phyloP scores from a whole-genome alignment of 805 yeast genomes.

The Huiozyma sinensis region DNA sequence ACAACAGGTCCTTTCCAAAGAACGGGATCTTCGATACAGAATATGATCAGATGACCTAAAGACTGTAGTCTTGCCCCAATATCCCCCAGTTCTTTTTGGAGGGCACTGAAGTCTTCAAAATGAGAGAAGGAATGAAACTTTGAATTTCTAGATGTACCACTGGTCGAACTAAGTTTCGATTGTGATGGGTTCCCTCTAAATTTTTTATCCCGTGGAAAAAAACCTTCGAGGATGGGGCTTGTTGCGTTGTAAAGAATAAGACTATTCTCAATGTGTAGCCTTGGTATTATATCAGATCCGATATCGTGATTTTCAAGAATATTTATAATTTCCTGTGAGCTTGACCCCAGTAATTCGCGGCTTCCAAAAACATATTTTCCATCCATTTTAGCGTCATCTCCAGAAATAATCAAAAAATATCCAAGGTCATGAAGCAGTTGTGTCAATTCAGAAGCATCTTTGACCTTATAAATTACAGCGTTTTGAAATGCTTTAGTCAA shows the following conservation, averaged over 20 bases:
- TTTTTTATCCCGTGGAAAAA: not conserved
- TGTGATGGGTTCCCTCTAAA: not conserved
- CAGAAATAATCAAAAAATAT: conserved; percentile 71
- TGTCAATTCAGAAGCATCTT: conserved; percentile 41
- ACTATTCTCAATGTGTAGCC: conserved; percentile 23
- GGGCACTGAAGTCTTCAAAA: conserved; percentile 25
- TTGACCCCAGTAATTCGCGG: conserved; percentile 29
- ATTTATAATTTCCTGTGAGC: conserved; percentile 33
- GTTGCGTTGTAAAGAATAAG: conserved; percentile 16
- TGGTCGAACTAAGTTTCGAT: not conserved
- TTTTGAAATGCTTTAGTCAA: conserved; percentile 65
- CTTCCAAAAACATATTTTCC: conserved; percentile 81
- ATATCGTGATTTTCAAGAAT: conserved; percentile 38
- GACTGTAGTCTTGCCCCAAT: conserved; percentile 22
- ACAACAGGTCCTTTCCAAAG: conserved; percentile 82
- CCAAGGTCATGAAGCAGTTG: conserved; percentile 50
- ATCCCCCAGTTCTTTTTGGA: conserved; percentile 18
- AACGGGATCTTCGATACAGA: conserved; percentile 75
- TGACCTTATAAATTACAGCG: conserved; percentile 49
- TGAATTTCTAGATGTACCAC: not conserved
- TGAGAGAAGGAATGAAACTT: not conserved
- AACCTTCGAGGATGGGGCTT: not conserved
- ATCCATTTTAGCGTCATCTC: conserved; percentile 49
- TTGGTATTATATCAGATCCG: conserved; percentile 38
- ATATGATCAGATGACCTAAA: conserved; percentile 55